A percentile compares a stretch with the other conserved stretches of the same genome.
Conservation (phyloP, 2,329 filamentous ascomycete genomes). For the Colletotrichum sp. region DNA sequence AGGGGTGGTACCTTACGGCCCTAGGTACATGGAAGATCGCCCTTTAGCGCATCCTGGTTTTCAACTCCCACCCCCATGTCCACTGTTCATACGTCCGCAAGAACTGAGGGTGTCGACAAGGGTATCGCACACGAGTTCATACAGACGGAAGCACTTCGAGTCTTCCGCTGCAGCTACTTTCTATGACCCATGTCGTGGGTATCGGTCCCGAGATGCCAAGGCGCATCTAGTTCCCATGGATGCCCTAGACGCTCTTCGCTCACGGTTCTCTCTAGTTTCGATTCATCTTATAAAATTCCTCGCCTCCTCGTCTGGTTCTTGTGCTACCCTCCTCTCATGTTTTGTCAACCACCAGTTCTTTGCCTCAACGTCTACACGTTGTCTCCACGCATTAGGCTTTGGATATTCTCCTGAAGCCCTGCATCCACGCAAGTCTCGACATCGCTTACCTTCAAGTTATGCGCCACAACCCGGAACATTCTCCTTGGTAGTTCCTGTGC, state of each 20-base stretch:
- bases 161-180: constrained; percentile 17
- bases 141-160: constrained; percentile 9
- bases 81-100: constrained; percentile 17
- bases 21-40: constrained; percentile 16
- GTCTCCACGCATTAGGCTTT: background rate
- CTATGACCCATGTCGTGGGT: constrained; percentile 9
- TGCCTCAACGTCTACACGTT: background rate
- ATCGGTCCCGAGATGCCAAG: constrained; percentile 19
- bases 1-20: constrained; percentile 13
- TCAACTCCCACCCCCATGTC: constrained; percentile 1
- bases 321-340: background rate
- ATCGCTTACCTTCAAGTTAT: background rate
- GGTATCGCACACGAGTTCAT: constrained; percentile 3
- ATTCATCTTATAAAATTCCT: constrained; percentile 15
- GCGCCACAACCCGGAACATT: background rate
- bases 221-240: background rate
- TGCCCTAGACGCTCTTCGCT: background rate
- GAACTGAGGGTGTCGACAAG: constrained; percentile 11
- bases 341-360: background rate
- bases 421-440: background rate
- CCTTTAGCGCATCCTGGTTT: background rate
- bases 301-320: background rate
- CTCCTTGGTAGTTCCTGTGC: background rate
- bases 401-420: background rate
- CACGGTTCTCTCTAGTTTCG: constrained; percentile 1